A percentile compares a stretch with the other conserved stretches of the same genome.
Conservation (phyloP, 2,329 filamentous ascomycete species). For the Colletotrichum higginsianum region DNA sequence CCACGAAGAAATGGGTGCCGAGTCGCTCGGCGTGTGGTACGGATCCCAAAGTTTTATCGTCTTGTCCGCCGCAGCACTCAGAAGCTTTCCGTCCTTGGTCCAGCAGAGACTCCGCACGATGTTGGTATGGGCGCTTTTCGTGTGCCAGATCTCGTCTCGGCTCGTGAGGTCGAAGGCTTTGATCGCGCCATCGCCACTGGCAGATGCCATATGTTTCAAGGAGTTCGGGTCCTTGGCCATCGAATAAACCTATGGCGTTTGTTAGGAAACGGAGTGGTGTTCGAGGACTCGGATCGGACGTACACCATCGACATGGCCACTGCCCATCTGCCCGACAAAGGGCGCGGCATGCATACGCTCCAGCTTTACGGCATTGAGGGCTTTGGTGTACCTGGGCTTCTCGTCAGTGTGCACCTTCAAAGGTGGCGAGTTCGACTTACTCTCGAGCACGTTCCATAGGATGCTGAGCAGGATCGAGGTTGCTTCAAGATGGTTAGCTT, state of each 20-base stretch:
- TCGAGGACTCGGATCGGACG: conserved; percentile 49
- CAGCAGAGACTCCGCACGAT: conserved; percentile 93
- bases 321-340: conserved; percentile 88
- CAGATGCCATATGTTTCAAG: conserved; percentile 82
- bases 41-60: conserved; percentile 94
- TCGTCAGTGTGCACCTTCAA: conserved; percentile 32
- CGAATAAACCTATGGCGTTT: conserved; percentile 67
- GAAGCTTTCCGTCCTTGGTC: conserved; percentile 86
- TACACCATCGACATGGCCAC: conserved; percentile 90
- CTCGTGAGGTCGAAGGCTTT: conserved; percentile 75
- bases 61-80: conserved; percentile 89
- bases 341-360: conserved; percentile 87
- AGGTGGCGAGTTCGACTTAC: conserved; percentile 78
- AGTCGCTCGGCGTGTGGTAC: conserved; percentile 78
- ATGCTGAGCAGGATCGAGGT: conserved; percentile 87
- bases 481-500: conserved; percentile 57
- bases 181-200: conserved; percentile 91
- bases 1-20: conserved; percentile 86
- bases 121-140: conserved; percentile 86
- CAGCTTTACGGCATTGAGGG: conserved; percentile 85
- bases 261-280: conserved; percentile 9
- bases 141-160: conserved; percentile 81
- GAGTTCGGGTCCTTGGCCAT: conserved; percentile 85
- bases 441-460: conserved; percentile 93
- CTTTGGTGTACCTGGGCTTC: conserved; percentile 57